Percentiles rank a stretch among this genome's conserved stretches.
Evolutionary conservation across 2,329 filamentous ascomycete genomes (phyloP).

Genomic region (Calonectria leucothoes): DNA sequence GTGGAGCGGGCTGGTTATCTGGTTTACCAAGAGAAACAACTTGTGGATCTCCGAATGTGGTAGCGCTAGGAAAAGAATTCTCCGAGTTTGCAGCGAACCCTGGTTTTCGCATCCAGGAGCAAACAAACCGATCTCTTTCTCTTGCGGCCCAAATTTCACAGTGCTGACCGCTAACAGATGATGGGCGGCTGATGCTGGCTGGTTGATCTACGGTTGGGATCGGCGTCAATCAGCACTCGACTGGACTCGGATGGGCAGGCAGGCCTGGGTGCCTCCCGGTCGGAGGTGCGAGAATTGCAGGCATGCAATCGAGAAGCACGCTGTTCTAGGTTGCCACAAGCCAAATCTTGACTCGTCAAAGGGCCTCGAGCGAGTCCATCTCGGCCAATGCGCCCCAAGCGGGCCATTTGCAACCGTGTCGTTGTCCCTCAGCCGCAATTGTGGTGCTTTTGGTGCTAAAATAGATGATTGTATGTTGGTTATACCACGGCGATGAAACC

Average conservation of each 20-base stretch:
- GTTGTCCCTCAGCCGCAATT: constrained; percentile 15
- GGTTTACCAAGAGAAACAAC: not conserved
- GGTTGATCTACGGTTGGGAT: not conserved
- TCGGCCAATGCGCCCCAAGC: not conserved
- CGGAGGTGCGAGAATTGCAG: not conserved
- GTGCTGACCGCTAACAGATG: not conserved
- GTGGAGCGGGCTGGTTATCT: not conserved
- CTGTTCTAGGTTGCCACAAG: not conserved
- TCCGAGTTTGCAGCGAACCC: not conserved
- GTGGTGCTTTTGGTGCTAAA: not conserved
- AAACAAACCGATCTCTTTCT: not conserved
- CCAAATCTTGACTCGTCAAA: not conserved
- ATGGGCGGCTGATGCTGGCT: not conserved
- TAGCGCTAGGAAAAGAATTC: not conserved
- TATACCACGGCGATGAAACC: constrained; percentile 39
- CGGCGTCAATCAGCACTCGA: not conserved
- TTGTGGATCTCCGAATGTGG: not conserved
- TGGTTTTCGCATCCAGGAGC: not conserved
- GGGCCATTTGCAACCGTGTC: not conserved
- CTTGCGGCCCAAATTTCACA: not conserved
- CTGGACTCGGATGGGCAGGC: not conserved
- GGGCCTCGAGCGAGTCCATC: not conserved
- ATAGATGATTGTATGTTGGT: constrained; percentile 26
- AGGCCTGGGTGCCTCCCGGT: not conserved
- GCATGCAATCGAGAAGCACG: not conserved